These are phyloP conservation scores for Pinus albicaulis DNA, from an alignment of 75 land plant genomes.

Conservation along the genomic window DNA sequence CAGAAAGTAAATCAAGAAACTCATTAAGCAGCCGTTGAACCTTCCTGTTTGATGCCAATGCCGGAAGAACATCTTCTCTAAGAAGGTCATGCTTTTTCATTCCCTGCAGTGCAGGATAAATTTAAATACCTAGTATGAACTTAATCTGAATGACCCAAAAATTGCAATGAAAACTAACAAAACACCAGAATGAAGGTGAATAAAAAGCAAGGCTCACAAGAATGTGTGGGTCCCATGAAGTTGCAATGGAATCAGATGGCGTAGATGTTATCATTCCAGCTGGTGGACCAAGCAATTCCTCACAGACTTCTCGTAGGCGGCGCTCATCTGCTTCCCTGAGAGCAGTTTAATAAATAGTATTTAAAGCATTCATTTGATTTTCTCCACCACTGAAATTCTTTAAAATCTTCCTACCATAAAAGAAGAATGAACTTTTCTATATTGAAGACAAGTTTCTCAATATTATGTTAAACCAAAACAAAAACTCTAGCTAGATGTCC, in stretches of 20 bases:
- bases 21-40: conserved; percentile 92
- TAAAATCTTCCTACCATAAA: not conserved
- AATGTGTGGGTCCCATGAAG: conserved; percentile 75
- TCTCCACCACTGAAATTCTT: not conserved
- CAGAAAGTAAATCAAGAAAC: conserved; percentile 81
- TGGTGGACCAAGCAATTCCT: conserved; percentile 88
- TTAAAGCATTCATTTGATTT: no score
- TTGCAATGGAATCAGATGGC: conserved; percentile 27
- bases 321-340: conserved; percentile 90
- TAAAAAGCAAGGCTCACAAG: conserved; percentile 43
- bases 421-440: not conserved
- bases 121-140: not conserved
- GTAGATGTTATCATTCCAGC: conserved; percentile 47
- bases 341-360: not conserved
- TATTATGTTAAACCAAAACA: not conserved
- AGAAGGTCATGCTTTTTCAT: conserved; percentile 88
- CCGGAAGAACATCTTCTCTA: conserved; percentile 86
- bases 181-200: not conserved
- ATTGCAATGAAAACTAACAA: not conserved
- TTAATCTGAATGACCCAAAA: not conserved
- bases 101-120: conserved; percentile 51
- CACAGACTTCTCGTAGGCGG: conserved; percentile 95
- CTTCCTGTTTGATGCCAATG: conserved; percentile 93
- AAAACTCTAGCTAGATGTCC: not conserved
- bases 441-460: not conserved